Evolutionary conservation across 306 rosid species (phyloP).

Genomic region (Quercus rubra): DNA sequence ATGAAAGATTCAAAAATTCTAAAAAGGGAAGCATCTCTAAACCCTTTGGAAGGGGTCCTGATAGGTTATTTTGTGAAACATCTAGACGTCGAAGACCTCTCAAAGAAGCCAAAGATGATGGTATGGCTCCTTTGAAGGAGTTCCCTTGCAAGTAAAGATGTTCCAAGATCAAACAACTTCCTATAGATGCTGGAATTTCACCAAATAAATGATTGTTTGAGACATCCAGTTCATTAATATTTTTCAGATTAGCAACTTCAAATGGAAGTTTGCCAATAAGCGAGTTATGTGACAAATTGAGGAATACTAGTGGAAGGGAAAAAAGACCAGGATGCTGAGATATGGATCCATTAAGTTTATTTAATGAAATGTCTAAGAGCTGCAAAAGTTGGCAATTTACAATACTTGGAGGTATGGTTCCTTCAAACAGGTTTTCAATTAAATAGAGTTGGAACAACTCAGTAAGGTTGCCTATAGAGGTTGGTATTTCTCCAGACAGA

Average conservation of each 20-base stretch:
- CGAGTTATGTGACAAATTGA: no score
- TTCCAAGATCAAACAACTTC: constrained; percentile 26
- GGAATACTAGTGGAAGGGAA: no score
- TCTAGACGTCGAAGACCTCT: constrained; percentile 30
- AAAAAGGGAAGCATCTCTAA: constrained; percentile 12
- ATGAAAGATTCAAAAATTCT: constrained; percentile 33
- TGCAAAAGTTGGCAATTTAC: no score
- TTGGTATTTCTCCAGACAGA: no score
- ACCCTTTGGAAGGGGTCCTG: constrained; percentile 27
- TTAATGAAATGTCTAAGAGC: no score
- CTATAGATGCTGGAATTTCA: constrained; percentile 25
- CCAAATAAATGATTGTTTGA: constrained; percentile 28
- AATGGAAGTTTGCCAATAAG: no score
- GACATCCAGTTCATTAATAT: constrained; percentile 11
- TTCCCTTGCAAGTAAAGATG: constrained; percentile 24
- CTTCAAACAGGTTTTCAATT: no score
- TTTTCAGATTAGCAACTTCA: constrained; percentile 11
- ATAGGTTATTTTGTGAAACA: constrained; percentile 26
- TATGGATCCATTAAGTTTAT: no score
- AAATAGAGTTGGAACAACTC: no score
- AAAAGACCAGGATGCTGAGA: neutral
- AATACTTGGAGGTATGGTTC: no score
- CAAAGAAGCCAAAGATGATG: constrained; percentile 32
- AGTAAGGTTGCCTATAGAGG: no score
- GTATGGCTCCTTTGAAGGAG: constrained; percentile 24